Evolutionary conservation across 2,329 filamentous ascomycete genomes (phyloP), one percentile per base, ranked within the genome.

Genomic region (Arthrobotrys entomopaga): DNA sequence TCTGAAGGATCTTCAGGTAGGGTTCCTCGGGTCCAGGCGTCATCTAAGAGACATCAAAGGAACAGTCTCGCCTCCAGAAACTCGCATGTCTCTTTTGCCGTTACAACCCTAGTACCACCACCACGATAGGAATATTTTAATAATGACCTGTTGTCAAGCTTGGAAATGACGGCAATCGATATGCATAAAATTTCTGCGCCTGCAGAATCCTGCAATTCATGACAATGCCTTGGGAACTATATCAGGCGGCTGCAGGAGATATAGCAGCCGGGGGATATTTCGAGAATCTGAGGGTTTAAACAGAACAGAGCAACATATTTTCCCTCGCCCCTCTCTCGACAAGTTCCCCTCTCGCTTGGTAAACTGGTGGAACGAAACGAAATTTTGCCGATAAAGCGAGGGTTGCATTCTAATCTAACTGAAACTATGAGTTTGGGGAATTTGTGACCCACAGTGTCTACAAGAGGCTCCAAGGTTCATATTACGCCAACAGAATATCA

Each of bases 351-450:
- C 16, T 73, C 69, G 69, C 69, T 73, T 73, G 69, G 46, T 53
- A 50, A 46, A 53, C 52, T 40, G 38, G 61, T 73, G 69, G 69
- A 61, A 73, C 63, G 61, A 63, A 60, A 66, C 57, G 63, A 73
- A 53, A 26, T 73, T 73, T 66, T 70, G 29, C 69, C 56, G 49
- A 61, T 11, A 73, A 73, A 73, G 69, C 69, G 69, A 73, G 42
- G 69, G 69, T 73, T 73, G 69, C 69, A 73, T 66, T 73, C 29
- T 49, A 56, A 57, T 73, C 46, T 73, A 73, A 10, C 42, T 73
- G 69, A 73, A 73, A 73, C 69, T 24, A 34, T 29, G 54, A 53
- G 42, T 59, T 58, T 20, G 19, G 53, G 50, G 53, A 26, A 58
- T 52, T 52, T 56, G 15, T 66, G 69, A 61, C 69, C 61, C 57